These are phyloP conservation scores for Zizania latifolia DNA, from an alignment of 176 grass and related monocot species.

Conservation along the genomic window DNA sequence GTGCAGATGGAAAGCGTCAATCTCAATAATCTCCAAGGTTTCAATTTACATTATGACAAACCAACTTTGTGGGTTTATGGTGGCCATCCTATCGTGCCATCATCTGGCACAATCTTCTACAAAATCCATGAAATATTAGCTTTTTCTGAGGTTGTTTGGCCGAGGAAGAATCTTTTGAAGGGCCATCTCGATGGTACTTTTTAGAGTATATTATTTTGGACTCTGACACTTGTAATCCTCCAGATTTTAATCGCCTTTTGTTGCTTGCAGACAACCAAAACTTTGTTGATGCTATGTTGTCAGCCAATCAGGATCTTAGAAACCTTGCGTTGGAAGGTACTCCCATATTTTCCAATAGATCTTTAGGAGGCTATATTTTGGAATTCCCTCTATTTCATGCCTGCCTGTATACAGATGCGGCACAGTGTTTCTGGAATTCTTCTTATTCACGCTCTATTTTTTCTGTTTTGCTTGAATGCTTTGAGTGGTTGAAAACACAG, in stretches of 20 bases:
- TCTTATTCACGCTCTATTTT: not conserved
- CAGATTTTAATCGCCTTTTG: constrained; percentile 13
- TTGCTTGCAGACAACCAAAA: constrained; percentile 49
- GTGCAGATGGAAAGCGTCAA: constrained; percentile 59
- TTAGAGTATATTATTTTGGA: constrained; percentile 13
- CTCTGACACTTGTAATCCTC: not conserved
- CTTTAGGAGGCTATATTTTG: not conserved
- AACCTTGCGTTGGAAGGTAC: constrained; percentile 64
- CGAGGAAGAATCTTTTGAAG: constrained; percentile 42
- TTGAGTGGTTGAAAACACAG: not conserved
- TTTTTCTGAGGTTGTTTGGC: constrained; percentile 61
- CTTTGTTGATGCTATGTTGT: constrained; percentile 45
- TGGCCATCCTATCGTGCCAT: constrained; percentile 74
- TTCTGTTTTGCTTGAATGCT: not conserved
- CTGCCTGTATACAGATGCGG: not conserved
- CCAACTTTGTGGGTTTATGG: constrained; percentile 72
- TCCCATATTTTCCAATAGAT: constrained; percentile 10
- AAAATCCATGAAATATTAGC: constrained; percentile 59
- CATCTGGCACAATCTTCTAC: constrained; percentile 49
- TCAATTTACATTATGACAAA: constrained; percentile 46
- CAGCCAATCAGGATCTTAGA: constrained; percentile 62
- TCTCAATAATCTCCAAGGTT: constrained; percentile 46
- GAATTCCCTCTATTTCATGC: not conserved
- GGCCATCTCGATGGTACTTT: constrained; percentile 49
- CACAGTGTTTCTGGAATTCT: not conserved